Evolutionary conservation across 2,329 filamentous ascomycete species (phyloP).

Genomic region (Daldinia sp.): DNA sequence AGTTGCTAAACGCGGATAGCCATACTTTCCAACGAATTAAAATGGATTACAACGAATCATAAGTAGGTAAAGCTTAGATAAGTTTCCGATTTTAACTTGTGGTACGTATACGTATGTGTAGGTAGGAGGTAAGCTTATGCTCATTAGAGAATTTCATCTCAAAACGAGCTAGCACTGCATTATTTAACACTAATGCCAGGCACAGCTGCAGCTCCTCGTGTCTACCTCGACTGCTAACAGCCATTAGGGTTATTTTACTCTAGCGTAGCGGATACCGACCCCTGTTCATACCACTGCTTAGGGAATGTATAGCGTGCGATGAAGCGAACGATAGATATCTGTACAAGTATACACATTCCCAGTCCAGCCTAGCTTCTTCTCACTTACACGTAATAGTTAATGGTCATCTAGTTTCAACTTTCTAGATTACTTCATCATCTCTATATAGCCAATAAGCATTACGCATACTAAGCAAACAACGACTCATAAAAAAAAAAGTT

Average conservation of each 20-base stretch:
- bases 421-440: background rate
- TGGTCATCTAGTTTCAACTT: background rate
- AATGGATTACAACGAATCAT: conserved; percentile 22
- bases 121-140: too few relatives aligned
- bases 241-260: conserved; percentile 16
- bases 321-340: background rate
- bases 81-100: background rate
- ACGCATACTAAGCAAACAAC: background rate
- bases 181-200: conserved; percentile 40
- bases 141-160: conserved; percentile 15
- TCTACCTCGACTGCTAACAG: conserved; percentile 10
- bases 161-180: conserved; percentile 31
- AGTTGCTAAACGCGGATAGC: background rate
- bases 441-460: too few relatives aligned
- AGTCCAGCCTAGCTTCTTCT: background rate
- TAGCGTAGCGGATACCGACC: conserved; percentile 33
- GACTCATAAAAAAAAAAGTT: background rate
- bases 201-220: conserved; percentile 33
- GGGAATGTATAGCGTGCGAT: conserved; percentile 3
- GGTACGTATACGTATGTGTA: background rate
- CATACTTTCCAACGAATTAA: conserved; percentile 10
- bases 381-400: background rate
- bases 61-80: conserved; percentile 14
- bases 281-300: conserved; percentile 8
- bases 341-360: background rate